Base-by-base conservation (phyloP, 768 basidiomycete species). In the Phanerochaete sordida region DNA sequence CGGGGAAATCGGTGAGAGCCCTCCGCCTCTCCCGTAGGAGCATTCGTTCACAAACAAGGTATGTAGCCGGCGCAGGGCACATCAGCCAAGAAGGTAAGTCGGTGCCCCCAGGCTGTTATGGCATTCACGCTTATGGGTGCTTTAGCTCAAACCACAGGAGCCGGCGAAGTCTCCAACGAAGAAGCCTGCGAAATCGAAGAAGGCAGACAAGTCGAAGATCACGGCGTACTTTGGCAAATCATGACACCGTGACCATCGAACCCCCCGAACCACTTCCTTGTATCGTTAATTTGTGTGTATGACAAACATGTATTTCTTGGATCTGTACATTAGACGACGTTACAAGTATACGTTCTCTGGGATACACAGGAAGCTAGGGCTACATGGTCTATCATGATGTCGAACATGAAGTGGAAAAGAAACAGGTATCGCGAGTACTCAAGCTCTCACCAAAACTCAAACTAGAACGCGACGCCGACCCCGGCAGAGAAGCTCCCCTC, bases 221-320 rank as follows among this genome's bases (percentile, higher is more conserved):
- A 68, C 66, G 3, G 39, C 60, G 7, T 68, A 65, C 59, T 68
- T 68, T 45, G 27, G 43, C 9, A 65, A 62, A 44, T 26, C 61
- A 7, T 67, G 47, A 48, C 24, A 9, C 27, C 33, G 6, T 13
- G 13, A 13, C 13, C 33, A 6, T 35, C 33, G 13, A 35, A 13
- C 13, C 33, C 7, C 7, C 33, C 13, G 33, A 6, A 35, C 6
- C n/a, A n/a, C n/a, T n/a, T n/a, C n/a, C n/a, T n/a, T n/a, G n/a
- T n/a, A n/a, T n/a, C n/a, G n/a, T n/a, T n/a, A n/a, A n/a, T n/a
- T n/a, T n/a, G n/a, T n/a, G n/a, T n/a, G n/a, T 35, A 35, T 13
- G 13, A 35, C 33, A 35, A 13, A 35, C 13, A n/a, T 35, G 33
- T 35, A 35, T 35, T 35, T 35, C 33, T 35, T 35, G 33, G 33